These are phyloP conservation scores for Barbarea vulgaris DNA, from an alignment of 345 rosid species.

Conservation along the genomic window DNA sequence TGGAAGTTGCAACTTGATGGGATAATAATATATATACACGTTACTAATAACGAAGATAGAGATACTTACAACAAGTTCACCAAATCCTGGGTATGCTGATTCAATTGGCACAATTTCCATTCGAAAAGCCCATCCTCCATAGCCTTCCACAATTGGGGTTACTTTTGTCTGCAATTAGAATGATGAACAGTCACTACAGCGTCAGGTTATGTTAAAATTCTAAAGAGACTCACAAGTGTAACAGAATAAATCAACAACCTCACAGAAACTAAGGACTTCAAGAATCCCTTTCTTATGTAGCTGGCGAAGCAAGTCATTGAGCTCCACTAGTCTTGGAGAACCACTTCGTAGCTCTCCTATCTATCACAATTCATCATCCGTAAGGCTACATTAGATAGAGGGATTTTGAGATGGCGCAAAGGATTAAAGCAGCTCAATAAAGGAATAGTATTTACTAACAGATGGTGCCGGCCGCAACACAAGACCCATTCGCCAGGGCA, in stretches of 20 bases:
- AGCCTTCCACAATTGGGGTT: constrained; percentile 96
- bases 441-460: constrained; percentile 49
- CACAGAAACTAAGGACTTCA: constrained; percentile 94
- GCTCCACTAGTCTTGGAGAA: constrained; percentile 79
- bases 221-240: constrained; percentile 14
- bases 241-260: constrained; percentile 52
- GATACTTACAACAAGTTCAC: constrained; percentile 86
- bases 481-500: constrained; percentile 99
- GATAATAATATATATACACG: too few relatives aligned
- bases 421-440: constrained; percentile 2
- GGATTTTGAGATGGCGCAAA: neutral
- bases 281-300: constrained; percentile 77
- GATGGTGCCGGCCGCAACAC: constrained; percentile 95
- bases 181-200: neutral
- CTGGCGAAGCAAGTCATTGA: constrained; percentile 79
- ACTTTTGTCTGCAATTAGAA: constrained; percentile 75
- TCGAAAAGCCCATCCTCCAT: constrained; percentile 97
- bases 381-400: neutral
- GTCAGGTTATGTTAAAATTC: neutral
- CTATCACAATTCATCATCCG: constrained; percentile 42
- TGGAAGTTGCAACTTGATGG: neutral
- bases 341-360: constrained; percentile 97
- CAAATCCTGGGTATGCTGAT: constrained; percentile 98
- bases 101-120: constrained; percentile 95
- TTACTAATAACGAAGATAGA: constrained; percentile 3